Conservation (phyloP, 2,329 filamentous ascomycete species). For the Colletotrichum camelliae region DNA sequence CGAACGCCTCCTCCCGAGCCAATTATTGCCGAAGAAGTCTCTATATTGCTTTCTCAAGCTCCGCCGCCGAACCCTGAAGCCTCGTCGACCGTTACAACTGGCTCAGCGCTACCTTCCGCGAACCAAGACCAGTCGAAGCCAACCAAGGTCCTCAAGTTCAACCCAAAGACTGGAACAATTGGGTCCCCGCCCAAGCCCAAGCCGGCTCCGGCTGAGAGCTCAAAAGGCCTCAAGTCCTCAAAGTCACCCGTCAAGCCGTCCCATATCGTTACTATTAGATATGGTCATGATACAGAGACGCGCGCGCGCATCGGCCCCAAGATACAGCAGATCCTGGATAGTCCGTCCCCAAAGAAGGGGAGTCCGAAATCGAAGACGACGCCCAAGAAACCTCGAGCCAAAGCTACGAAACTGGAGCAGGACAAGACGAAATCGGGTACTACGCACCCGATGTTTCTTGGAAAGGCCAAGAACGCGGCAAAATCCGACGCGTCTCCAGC, state of each 20-base stretch:
- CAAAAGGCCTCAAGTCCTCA: background rate
- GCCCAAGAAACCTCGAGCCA: constrained; percentile 29
- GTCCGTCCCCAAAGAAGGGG: constrained; percentile 6
- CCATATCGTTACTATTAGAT: constrained; percentile 8
- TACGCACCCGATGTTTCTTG: constrained; percentile 49
- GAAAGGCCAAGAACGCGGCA: constrained; percentile 20
- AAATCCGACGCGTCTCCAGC: constrained; percentile 18
- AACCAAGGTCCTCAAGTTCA: constrained; percentile 55
- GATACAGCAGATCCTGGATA: constrained; percentile 67
- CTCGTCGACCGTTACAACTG: background rate
- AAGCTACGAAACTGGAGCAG: constrained; percentile 28
- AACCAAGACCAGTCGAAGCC: constrained; percentile 26
- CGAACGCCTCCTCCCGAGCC: background rate
- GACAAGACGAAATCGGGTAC: constrained; percentile 29
- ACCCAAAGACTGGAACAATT: constrained; percentile 66
- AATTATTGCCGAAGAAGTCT: background rate
- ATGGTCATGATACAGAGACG: constrained; percentile 39
- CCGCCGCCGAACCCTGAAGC: background rate
- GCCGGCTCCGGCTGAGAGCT: constrained; percentile 25
- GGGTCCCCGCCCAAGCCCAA: constrained; percentile 66
- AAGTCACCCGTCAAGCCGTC: constrained; percentile 1
- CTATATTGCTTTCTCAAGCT: background rate
- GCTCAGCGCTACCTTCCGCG: background rate
- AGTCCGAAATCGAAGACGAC: constrained; percentile 29
- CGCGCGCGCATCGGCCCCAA: constrained; percentile 58